phyloP scores from a whole-genome alignment of 1,139 yeast genomes.

The Scheffersomyces lignicola region DNA sequence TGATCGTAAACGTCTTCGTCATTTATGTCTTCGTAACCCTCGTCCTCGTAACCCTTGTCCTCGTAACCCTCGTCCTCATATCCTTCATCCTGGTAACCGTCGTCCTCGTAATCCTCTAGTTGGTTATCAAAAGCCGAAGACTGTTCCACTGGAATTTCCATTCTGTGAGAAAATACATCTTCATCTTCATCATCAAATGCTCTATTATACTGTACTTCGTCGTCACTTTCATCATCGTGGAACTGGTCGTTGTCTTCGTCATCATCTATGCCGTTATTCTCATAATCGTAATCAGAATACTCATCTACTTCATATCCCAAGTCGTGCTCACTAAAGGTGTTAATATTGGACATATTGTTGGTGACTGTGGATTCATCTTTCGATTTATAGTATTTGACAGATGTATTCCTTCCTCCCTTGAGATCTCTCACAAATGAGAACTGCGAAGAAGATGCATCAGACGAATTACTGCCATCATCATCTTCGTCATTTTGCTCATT shows the following conservation, averaged over 20 bases:
- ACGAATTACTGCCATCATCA: conserved; percentile 22
- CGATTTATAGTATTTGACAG: conserved; percentile 60
- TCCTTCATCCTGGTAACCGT: conserved; percentile 3
- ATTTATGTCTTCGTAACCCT: background rate
- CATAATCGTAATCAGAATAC: conserved; percentile 45
- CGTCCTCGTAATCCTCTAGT: conserved; percentile 39
- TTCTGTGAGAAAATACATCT: conserved; percentile 1
- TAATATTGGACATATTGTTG: conserved; percentile 10
- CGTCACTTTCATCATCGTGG: conserved; percentile 50
- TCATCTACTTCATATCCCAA: conserved; percentile 37
- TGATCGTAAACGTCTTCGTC: background rate
- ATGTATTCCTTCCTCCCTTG: conserved; percentile 59
- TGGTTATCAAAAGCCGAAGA: conserved; percentile 11
- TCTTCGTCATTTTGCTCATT: conserved; percentile 10
- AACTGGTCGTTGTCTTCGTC: conserved; percentile 54
- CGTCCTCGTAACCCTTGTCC: background rate
- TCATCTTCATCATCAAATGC: conserved; percentile 21
- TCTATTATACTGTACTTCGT: conserved; percentile 28
- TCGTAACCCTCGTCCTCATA: background rate
- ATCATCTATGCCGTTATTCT: conserved; percentile 47
- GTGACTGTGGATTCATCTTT: conserved; percentile 10
- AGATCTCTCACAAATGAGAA: conserved; percentile 60
- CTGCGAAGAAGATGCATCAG: conserved; percentile 41
- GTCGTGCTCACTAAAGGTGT: conserved; percentile 29
- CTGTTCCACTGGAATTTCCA: background rate